Evolutionary conservation across 441 rosid species (phyloP).

Genomic region (Melastoma candidum): DNA sequence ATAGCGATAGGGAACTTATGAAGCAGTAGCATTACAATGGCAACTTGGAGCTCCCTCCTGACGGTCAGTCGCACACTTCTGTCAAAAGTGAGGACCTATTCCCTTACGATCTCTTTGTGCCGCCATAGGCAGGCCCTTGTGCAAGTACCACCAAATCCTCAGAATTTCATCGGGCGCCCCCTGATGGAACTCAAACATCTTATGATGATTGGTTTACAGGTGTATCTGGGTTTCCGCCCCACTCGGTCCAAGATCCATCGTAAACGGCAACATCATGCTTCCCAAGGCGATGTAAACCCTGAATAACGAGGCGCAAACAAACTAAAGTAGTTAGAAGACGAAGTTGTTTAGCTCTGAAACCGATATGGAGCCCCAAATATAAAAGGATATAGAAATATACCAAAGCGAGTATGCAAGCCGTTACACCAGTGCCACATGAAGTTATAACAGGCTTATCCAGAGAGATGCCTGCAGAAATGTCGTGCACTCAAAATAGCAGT

Average conservation of each 20-base stretch:
- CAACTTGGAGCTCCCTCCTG: no score
- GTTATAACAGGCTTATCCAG: constrained; percentile 57
- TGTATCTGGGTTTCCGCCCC: constrained; percentile 61
- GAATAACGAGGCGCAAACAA: constrained; percentile 4
- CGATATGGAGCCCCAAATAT: background rate
- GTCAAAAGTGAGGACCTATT: no score
- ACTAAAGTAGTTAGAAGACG: background rate
- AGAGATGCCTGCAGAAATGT: constrained; percentile 53
- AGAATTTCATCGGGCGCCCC: no score
- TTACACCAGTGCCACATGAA: constrained; percentile 91
- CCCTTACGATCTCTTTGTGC: no score
- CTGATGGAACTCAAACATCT: no score
- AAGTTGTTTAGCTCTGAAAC: background rate
- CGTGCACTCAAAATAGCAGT: no score
- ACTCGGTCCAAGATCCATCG: constrained; percentile 98
- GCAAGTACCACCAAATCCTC: no score
- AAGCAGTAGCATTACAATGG: no score
- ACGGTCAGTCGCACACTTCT: no score
- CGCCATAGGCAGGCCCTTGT: no score
- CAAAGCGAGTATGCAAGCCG: constrained; percentile 84
- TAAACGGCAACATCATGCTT: constrained; percentile 66
- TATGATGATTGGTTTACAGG: constrained; percentile 34
- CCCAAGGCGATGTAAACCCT: constrained; percentile 90
- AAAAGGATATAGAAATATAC: constrained; percentile 25
- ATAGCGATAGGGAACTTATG: no score